Percentiles rank a stretch among this genome's conserved stretches.
These are phyloP conservation scores for Serendipita indica DNA, from an alignment of 768 basidiomycete species.

Conservation along the genomic window DNA sequence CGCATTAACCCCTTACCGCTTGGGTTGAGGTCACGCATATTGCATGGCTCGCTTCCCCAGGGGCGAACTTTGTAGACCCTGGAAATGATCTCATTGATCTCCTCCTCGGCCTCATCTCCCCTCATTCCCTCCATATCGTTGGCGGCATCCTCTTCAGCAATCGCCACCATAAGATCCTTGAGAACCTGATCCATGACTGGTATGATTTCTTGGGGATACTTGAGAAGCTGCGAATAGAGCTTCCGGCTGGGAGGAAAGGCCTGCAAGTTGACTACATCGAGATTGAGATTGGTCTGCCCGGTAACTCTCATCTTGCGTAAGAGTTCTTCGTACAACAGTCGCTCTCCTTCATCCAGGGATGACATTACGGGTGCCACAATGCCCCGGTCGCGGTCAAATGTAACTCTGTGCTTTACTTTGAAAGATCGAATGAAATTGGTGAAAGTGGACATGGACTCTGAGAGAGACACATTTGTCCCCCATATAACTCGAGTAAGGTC, in stretches of 20 bases:
- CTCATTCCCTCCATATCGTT: conserved; percentile 60
- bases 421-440: conserved; percentile 80
- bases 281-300: conserved; percentile 83
- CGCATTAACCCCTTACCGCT: conserved; percentile 46
- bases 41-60: conserved; percentile 65
- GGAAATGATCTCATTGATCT: conserved; percentile 75
- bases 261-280: conserved; percentile 73
- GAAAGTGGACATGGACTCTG: conserved; percentile 83
- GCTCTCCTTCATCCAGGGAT: conserved; percentile 52
- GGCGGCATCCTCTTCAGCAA: conserved; percentile 67
- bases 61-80: conserved; percentile 89
- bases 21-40: conserved; percentile 94
- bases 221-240: conserved; percentile 66
- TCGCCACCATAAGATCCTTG: conserved; percentile 81
- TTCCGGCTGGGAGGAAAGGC: conserved; percentile 78
- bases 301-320: conserved; percentile 77
- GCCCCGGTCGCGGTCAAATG: conserved; percentile 52
- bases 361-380: conserved; percentile 35
- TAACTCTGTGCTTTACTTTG: conserved; percentile 76
- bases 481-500: conserved; percentile 87
- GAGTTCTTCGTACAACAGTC: conserved; percentile 62
- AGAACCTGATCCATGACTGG: conserved; percentile 95
- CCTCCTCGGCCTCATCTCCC: conserved; percentile 62
- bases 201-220: conserved; percentile 94
- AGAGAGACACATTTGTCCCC: conserved; percentile 91